A percentile compares a stretch with the other conserved stretches of the same genome.
Evolutionary conservation across 2,329 filamentous ascomycete genomes (phyloP).

Genomic region (Fusarium secorum): DNA sequence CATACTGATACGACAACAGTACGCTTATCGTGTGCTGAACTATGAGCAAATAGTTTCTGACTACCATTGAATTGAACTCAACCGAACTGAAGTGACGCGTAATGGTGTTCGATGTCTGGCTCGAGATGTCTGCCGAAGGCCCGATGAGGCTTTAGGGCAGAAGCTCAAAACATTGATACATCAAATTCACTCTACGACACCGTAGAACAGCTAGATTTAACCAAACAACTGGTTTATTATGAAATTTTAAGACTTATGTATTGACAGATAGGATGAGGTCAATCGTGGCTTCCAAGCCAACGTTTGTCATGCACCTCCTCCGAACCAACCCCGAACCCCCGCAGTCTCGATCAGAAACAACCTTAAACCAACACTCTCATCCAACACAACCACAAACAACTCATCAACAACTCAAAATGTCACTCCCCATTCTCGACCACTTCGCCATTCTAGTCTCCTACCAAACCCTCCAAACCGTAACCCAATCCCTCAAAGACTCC

Average conservation of each 20-base stretch:
- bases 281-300: background rate
- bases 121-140: background rate
- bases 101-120: background rate
- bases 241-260: rapidly evolving
- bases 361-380: background rate
- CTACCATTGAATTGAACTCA: rapidly evolving
- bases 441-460: conserved; percentile 69
- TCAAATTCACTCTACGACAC: background rate
- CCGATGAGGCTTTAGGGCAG: background rate
- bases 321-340: conserved; percentile 32
- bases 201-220: rapidly evolving
- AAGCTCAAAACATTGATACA: no score
- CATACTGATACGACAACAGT: no score
- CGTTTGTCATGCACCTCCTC: conserved; percentile 1
- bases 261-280: background rate
- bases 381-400: background rate
- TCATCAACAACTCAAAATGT: background rate
- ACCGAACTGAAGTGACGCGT: rapidly evolving
- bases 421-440: conserved; percentile 62
- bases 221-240: rapidly evolving
- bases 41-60: rapidly evolving
- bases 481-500: conserved; percentile 58
- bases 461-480: conserved; percentile 55
- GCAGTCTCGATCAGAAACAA: background rate
- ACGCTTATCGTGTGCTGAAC: rapidly evolving